Evolutionary conservation across 2,329 filamentous ascomycete genomes (phyloP).

Genomic region (Dactylellina parvicollis): DNA sequence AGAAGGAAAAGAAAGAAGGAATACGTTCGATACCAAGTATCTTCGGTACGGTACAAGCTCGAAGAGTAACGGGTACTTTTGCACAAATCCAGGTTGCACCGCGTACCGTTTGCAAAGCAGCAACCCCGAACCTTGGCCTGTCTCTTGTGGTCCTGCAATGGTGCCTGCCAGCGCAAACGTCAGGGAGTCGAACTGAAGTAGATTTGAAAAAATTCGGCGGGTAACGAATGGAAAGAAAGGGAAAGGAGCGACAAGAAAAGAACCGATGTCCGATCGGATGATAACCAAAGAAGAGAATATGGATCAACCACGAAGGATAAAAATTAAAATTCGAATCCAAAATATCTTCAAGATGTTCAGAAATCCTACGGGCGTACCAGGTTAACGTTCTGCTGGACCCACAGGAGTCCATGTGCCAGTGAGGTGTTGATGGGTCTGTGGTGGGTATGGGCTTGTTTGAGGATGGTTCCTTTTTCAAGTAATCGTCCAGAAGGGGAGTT

Average conservation of each 20-base stretch:
- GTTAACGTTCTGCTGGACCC: constrained; percentile 26
- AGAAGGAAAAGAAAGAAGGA: constrained; percentile 21
- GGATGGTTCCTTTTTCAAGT: constrained; percentile 54
- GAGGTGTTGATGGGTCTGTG: constrained; percentile 29
- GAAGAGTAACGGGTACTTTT: constrained; percentile 45
- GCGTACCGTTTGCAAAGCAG: constrained; percentile 21
- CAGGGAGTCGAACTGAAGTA: constrained; percentile 41
- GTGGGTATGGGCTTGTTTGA: constrained; percentile 54
- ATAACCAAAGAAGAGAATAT: constrained; percentile 7
- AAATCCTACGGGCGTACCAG: neutral
- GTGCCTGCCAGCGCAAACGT: constrained; percentile 39
- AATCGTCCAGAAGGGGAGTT: constrained; percentile 50
- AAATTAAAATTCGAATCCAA: constrained; percentile 3
- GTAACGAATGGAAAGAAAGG: constrained; percentile 8
- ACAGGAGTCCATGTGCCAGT: constrained; percentile 45
- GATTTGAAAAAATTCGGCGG: constrained; percentile 24
- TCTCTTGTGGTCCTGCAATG: constrained; percentile 11
- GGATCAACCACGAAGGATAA: neutral
- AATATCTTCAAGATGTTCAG: constrained; percentile 31
- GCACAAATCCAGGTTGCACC: constrained; percentile 37
- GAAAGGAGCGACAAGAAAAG: constrained; percentile 35
- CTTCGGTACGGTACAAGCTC: constrained; percentile 34
- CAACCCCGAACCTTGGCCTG: constrained; percentile 22
- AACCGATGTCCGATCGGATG: constrained; percentile 18
- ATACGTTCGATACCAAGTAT: constrained; percentile 20